Base-by-base conservation (phyloP, 2,329 filamentous ascomycete species). In the Bipolaris bicolor region DNA sequence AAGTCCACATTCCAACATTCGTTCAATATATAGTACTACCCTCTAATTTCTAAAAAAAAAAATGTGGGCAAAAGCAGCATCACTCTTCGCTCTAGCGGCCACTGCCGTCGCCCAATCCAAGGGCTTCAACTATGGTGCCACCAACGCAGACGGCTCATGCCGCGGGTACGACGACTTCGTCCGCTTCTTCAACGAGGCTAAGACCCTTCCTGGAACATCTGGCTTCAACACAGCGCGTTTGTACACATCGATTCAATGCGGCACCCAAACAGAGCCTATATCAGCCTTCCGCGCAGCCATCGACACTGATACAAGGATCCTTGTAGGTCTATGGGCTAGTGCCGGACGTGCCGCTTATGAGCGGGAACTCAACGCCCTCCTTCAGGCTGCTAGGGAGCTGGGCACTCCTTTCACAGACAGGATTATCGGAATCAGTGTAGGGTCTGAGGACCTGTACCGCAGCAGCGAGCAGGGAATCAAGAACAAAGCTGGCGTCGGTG, bases 251-350 rank as follows among this genome's bases (percentile, higher is more conserved):
- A 81, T 89, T 41, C 89, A 91, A 82, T 85, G 77, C 29, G 87
- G 86, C 62, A 88, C 88, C 3, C 77, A 83, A 61, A 86, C 83
- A 75, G 52, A 63, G 1, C 66, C 66, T 22, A 70, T 70, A 20
- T 59, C 59, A n/a, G 67, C 67, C 22, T 67, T 65, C 57, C 90
- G 88, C 26, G 92, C 92, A 43, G 92, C 92, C 69, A 91, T 96
- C 76, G 84, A 82, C 64, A 90, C 90, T 67, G 84, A 91, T 68
- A 95, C 91, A 1, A 83, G 84, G 40, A 84, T 97, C 26, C 84
- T 97, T 15, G 85, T 96, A 11, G 91, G 91, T 65, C 80, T 97
- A 34, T 97, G 92, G 92, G 86, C 87, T 11, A 93, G 90, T 0
- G 89, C 81, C 37, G 88, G 87, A 18, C 79, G 84, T 51, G 81